Conservation (phyloP, 2,329 filamentous ascomycete genomes). For the Mariannaea elegans region DNA sequence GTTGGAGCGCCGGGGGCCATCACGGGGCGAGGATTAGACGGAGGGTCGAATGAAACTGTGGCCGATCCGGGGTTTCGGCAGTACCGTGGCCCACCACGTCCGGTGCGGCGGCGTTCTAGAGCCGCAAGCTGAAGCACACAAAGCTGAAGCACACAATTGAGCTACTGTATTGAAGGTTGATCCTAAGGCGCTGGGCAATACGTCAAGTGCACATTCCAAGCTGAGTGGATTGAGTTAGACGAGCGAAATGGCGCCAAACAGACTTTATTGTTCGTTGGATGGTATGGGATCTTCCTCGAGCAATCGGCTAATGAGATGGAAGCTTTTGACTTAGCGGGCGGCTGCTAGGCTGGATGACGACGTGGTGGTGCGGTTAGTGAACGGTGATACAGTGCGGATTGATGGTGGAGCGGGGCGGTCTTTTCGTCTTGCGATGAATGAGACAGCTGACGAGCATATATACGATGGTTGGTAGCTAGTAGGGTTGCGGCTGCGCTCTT, state of each 20-base stretch:
- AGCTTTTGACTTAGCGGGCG: neutral
- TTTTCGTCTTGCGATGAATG: neutral
- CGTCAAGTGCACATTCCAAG: slow-evolving; percentile 15
- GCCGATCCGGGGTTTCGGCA: neutral
- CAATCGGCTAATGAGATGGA: neutral
- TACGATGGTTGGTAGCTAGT: too few species aligned
- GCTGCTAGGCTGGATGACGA: slow-evolving; percentile 8
- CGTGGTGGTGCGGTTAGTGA: neutral
- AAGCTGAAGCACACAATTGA: too few species aligned
- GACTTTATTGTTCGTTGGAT: slow-evolving; percentile 9
- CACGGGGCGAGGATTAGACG: neutral
- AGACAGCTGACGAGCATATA: too few species aligned
- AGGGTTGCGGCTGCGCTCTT: too few species aligned
- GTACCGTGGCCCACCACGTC: too few species aligned
- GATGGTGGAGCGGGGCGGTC: neutral
- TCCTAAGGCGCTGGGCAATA: slow-evolving; percentile 9
- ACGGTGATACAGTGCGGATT: slow-evolving; percentile 31
- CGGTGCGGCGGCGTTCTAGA: too few species aligned
- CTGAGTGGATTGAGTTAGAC: neutral
- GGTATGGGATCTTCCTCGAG: slow-evolving; percentile 8
- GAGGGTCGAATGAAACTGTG: neutral
- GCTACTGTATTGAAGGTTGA: neutral
- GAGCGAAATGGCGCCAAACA: neutral
- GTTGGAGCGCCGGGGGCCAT: too few species aligned
- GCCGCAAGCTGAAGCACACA: too few species aligned